Evolutionary conservation across 805 yeast species (phyloP), one percentile per base, ranked within the genome.

Genomic region (Candida pini): DNA sequence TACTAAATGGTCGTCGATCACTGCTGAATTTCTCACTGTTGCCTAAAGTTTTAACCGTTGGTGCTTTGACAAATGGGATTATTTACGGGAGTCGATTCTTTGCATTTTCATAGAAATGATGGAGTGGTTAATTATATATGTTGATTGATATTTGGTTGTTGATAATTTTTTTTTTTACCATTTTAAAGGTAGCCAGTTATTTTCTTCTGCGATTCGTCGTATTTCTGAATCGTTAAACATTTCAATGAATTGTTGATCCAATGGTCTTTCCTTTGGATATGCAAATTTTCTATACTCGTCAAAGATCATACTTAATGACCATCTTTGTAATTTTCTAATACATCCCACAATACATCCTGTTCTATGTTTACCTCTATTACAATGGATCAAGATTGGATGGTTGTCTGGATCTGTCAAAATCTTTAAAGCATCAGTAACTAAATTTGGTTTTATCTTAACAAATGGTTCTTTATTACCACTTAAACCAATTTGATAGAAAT

Each of bases 321-420:
- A 92, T 40, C 80, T 78, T 54, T 90, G 97, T 34, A 89, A 62
- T 48, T 92, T 69, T 40, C 98, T 64, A 22, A 92, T 69, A 53
- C 96, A 90, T 3, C 98, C 98, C 20, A 92, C 89, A 12, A 92
- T 67, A 58, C 97, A 92, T 0, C 98, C 98, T 0, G 98, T 92
- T 47, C 98, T 70, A 58, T 92, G 98, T 57, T 90, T 92, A 9
- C 98, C 98, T 39, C 96, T 66, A 61, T 92, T 92, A 62, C 98
- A 92, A 58, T 92, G 98, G 28, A 92, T 85, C 43, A 92, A 64
- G 9, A 92, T 66, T 2, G 98, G 98, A 39, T 88, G 97, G 58
- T 92, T 90, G 16, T 56, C 78, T 0, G 97, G 96, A 50, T 92
- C 70, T 12, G 87, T 57, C 10, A 87, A 85, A 22, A 88, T 81